phyloP scores from a whole-genome alignment of 176 grass and related monocot genomes.

The Rhynchospora pubera region DNA sequence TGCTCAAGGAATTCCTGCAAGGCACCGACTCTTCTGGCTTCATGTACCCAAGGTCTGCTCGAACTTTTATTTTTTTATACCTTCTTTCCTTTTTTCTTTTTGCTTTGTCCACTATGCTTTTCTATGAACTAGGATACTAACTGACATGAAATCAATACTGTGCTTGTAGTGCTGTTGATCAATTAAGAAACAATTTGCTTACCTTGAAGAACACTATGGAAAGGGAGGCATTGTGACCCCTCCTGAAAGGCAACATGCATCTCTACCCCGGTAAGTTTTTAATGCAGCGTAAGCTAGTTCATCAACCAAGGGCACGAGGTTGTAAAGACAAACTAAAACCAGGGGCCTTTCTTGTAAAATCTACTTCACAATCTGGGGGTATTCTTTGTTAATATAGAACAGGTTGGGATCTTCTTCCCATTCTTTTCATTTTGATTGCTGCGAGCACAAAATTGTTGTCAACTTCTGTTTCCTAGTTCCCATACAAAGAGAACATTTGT shows the following conservation, averaged over 20 bases:
- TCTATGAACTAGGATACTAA: background rate
- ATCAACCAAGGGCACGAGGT: background rate
- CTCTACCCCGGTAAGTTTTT: constrained; percentile 65
- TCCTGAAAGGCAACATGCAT: constrained; percentile 88
- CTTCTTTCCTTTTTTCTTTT: background rate
- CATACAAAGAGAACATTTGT: background rate
- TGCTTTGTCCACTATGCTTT: background rate
- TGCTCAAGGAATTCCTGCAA: constrained; percentile 78
- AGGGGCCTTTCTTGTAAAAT: background rate
- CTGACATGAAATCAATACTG: background rate
- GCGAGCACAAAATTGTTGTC: background rate
- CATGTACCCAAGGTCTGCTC: constrained; percentile 87
- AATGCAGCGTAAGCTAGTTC: background rate
- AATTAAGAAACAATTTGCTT: constrained; percentile 86
- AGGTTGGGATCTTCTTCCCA: background rate
- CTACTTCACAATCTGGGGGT: background rate
- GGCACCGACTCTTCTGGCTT: constrained; percentile 72
- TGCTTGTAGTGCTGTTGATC: constrained; percentile 76
- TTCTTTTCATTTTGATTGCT: background rate
- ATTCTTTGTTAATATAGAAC: background rate
- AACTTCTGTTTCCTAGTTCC: background rate
- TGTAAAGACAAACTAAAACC: too few species aligned
- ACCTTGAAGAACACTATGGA: constrained; percentile 91
- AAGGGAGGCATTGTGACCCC: constrained; percentile 62
- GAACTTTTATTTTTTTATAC: background rate